Base-by-base conservation (phyloP, 2,329 filamentous ascomycete species). In the Stagonosporopsis chrysanthemi region DNA sequence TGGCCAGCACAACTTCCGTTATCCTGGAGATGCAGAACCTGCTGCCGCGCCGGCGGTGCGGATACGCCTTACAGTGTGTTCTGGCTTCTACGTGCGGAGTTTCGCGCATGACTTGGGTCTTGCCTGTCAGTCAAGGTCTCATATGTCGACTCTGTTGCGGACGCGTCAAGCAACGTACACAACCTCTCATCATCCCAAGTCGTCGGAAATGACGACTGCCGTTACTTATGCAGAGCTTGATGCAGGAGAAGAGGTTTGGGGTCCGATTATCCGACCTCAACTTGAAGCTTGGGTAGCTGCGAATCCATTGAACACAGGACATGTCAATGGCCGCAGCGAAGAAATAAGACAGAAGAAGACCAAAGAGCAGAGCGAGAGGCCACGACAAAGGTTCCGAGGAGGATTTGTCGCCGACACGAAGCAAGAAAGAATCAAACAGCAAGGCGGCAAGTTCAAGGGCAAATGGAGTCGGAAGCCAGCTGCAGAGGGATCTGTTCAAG, bases 71-170 rank as follows among this genome's bases (percentile, higher is more conserved):
- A 70, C 60, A 0, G 71, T 74, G 0, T 67, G 57, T 28, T 72
- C 70, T 11, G 71, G 71, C 0, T 74, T 74, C 56, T 74, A 74
- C 24, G 71, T 74, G 0, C 65, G 71, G 8, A 74, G 71, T 54
- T 74, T 74, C 26, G 70, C 68, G 23, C 65, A 73, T 35, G 70
- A 74, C 57, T 59, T 74, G 1, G 71, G 71, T 6, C 41, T 68
- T 14, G 65, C 63, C 2, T 73, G 70, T 48, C 50, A 55, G 17
- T 63, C 64, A 1, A 55, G 56, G 17, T 67, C 68, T 17, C 63
- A 69, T 26, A 73, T 74, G 71, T 56, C 56, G 3, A 56, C 62
- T 7, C 54, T 74, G 9, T 28, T 64, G 23, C 63, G 71, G 5
- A 69, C 68, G 15, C 57, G 63, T 28, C 71, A 74, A 55, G 69